Conservation (phyloP, 2,329 filamentous ascomycete genomes). For the Fusarium chaquense region DNA sequence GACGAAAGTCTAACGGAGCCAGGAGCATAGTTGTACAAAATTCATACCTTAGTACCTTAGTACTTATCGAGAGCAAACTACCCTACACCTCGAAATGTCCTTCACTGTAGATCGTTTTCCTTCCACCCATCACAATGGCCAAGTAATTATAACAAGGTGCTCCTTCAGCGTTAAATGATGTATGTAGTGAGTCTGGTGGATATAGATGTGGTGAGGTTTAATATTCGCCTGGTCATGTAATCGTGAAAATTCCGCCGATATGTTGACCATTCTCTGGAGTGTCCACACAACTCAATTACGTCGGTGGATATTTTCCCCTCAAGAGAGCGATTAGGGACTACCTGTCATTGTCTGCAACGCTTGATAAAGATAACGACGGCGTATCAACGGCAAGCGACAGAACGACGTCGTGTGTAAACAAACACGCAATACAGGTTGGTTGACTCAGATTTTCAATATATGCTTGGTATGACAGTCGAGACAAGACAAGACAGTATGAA, state of each 20-base stretch:
- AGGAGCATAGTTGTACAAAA: not conserved
- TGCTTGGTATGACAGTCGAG: not conserved
- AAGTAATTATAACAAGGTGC: not conserved
- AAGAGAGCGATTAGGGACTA: not conserved
- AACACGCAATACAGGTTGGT: not conserved
- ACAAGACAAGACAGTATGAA: constrained; percentile 54
- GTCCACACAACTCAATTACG: constrained; percentile 1
- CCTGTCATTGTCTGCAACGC: not conserved
- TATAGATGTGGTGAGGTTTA: not conserved
- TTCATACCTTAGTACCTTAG: no score
- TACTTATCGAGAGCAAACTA: not conserved
- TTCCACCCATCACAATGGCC: not conserved
- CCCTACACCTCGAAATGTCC: not conserved
- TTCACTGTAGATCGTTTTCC: not conserved
- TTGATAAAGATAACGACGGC: not conserved
- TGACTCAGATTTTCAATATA: not conserved
- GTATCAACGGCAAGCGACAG: constrained; percentile 1
- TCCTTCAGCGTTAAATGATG: not conserved
- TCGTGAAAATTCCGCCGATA: not conserved
- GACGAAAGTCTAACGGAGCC: no score
- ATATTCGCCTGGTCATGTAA: not conserved
- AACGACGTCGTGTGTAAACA: not conserved
- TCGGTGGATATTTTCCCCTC: constrained; percentile 12
- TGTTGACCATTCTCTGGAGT: not conserved
- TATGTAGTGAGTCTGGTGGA: fast-evolving